Conservation (phyloP, 192 early-diverging fungal genomes). For the Coemansia sp. region DNA sequence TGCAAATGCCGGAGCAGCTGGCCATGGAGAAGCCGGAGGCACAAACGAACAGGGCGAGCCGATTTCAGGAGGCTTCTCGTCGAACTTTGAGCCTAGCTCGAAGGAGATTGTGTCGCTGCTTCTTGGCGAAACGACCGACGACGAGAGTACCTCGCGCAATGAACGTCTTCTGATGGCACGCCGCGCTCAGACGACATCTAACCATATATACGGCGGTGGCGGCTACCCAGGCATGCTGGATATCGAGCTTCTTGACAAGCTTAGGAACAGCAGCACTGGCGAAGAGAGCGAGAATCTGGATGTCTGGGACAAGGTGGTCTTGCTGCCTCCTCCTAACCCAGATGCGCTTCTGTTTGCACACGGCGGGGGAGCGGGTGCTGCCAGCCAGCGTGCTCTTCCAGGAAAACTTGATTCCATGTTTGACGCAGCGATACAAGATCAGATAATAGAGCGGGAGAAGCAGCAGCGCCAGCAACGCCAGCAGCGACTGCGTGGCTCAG, state of each 20-base stretch:
- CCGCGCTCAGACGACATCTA: constrained; percentile 46
- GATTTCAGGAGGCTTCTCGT: constrained; percentile 37
- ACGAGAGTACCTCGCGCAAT: constrained; percentile 30
- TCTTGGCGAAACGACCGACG: constrained; percentile 66
- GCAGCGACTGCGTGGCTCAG: constrained; percentile 27
- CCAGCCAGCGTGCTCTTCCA: not conserved
- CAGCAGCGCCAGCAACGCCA: constrained; percentile 16
- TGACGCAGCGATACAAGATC: constrained; percentile 30
- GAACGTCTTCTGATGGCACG: constrained; percentile 37
- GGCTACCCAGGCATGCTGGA: constrained; percentile 34
- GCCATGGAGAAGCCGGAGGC: constrained; percentile 8
- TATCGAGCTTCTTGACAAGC: constrained; percentile 4
- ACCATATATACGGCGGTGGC: constrained; percentile 39
- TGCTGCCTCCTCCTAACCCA: constrained; percentile 36
- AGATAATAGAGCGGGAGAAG: constrained; percentile 22
- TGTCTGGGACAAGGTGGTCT: constrained; percentile 28
- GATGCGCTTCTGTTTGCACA: not conserved
- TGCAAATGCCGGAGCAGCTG: constrained; percentile 54
- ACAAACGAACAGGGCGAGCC: not conserved
- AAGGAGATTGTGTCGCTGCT: constrained; percentile 86
- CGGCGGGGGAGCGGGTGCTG: constrained; percentile 5
- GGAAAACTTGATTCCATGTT: constrained; percentile 15
- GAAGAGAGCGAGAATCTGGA: constrained; percentile 12
- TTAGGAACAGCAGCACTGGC: not conserved
- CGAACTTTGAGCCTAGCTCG: constrained; percentile 75